These are phyloP conservation scores for Candida glaebosa DNA, from an alignment of 805 yeast species.

Conservation along the genomic window DNA sequence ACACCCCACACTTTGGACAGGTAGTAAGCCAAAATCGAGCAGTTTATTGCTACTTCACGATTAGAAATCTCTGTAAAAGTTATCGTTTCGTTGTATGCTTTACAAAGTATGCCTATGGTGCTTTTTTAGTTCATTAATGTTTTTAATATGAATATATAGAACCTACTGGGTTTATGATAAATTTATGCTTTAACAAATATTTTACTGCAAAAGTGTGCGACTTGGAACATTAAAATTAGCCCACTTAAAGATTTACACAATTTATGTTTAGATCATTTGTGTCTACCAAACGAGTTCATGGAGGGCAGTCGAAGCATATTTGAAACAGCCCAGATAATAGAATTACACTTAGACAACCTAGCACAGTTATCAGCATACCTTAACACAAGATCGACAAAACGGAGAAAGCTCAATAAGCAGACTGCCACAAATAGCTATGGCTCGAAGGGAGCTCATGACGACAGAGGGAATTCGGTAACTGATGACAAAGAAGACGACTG, in stretches of 20 bases:
- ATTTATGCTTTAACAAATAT: not conserved
- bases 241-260: not conserved
- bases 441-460: too few relatives aligned
- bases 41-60: not conserved
- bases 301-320: not conserved
- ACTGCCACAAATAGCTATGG: not conserved
- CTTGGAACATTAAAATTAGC: not conserved
- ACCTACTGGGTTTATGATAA: not conserved
- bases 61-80: not conserved
- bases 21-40: too few relatives aligned
- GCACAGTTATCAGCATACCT: not conserved
- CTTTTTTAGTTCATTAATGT: slow-evolving; percentile 1
- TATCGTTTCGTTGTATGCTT: not conserved
- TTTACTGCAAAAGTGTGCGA: not conserved
- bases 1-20: too few relatives aligned
- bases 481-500: slow-evolving; percentile 7
- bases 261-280: not conserved
- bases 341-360: not conserved
- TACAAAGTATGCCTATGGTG: not conserved
- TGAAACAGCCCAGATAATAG: not conserved
- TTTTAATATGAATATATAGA: slow-evolving; percentile 1
- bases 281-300: not conserved
- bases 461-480: slow-evolving; percentile 1
- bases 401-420: not conserved
- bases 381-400: not conserved